Base-by-base conservation (phyloP, 2,329 filamentous ascomycete species). In the Triangularia verruculosa region DNA sequence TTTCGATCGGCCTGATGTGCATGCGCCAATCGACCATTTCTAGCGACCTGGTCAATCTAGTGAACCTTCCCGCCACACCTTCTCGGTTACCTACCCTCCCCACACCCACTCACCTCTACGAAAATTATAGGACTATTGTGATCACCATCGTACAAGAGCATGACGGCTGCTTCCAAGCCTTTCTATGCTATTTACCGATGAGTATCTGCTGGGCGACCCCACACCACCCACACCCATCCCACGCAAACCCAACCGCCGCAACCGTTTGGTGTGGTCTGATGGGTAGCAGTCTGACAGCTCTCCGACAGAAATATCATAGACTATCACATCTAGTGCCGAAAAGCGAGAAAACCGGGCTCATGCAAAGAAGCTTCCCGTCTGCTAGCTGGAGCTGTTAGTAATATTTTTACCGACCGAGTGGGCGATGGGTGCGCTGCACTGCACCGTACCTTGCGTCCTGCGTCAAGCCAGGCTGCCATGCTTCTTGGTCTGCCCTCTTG, bases 261-360 rank as follows among this genome's bases (percentile, higher is more conserved):
- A 47, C 39, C n/a, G 39, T 47, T 47, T 47, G 39, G 39, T 5
- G 6, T 7, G n/a, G 27, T 54, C 22, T 25, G 51, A 54, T 54
- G 39, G 39, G 39, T 47, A 20, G 39, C 39, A 47, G 39, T 47
- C 51, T 54, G 51, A 54, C 51, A 54, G 51, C 51, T 54, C 15
- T 54, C 25, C 17, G 51, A 54, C 51, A 54, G 51, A 54, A 54
- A 54, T 54, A 54, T 47, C 39, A 39, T n/a, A 47, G 7, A 47
- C 15, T 47, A 12, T 12, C 39, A 5, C 39, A 47, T 17, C 7
- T 9, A 20, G 39, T 47, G 39, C 39, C 39, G 4, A 47, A 47
- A 20, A 20, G 39, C n/a, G 39, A 20, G 39, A 47, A 47, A 47
- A 47, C 39, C n/a, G 39, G 17, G 39, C n/a, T 47, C 39, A 20